phyloP scores from a whole-genome alignment of 345 rosid genomes.

The Odontarrhena argentea region DNA sequence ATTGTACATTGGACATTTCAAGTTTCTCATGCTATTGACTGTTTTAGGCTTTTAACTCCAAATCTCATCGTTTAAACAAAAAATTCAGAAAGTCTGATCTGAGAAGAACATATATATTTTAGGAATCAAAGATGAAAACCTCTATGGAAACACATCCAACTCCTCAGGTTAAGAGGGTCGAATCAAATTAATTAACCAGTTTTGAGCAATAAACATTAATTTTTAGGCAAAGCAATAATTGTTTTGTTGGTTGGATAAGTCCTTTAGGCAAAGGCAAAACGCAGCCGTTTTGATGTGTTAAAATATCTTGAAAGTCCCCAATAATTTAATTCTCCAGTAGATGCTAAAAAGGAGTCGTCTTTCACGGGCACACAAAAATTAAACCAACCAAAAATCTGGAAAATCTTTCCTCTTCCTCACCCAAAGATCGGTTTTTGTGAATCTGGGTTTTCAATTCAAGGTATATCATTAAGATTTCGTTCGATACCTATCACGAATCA shows the following conservation, averaged over 20 bases:
- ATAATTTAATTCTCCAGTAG: not conserved
- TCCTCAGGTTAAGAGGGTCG: too few species aligned
- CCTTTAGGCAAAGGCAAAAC: not conserved
- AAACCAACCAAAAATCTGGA: constrained; percentile 25
- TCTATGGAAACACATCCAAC: too few species aligned
- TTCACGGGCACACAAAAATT: constrained; percentile 29
- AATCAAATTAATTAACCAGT: too few species aligned
- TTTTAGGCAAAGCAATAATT: not conserved
- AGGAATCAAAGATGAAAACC: too few species aligned
- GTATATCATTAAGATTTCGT: not conserved
- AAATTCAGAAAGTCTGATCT: too few species aligned
- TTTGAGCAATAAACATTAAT: too few species aligned
- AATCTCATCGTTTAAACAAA: not conserved
- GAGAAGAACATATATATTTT: too few species aligned
- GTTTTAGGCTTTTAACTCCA: constrained; percentile 2
- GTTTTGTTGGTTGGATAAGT: not conserved
- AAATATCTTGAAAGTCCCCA: constrained; percentile 12
- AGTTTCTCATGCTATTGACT: not conserved
- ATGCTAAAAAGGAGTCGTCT: constrained; percentile 35
- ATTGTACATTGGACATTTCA: not conserved
- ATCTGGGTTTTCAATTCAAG: constrained; percentile 27
- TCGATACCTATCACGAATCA: not conserved
- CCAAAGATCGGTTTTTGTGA: constrained; percentile 17
- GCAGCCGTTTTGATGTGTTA: constrained; percentile 7
- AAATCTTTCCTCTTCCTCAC: not conserved